Conservation (phyloP, 2,329 filamentous ascomycete genomes). For the Ophiosphaerella korrae region DNA sequence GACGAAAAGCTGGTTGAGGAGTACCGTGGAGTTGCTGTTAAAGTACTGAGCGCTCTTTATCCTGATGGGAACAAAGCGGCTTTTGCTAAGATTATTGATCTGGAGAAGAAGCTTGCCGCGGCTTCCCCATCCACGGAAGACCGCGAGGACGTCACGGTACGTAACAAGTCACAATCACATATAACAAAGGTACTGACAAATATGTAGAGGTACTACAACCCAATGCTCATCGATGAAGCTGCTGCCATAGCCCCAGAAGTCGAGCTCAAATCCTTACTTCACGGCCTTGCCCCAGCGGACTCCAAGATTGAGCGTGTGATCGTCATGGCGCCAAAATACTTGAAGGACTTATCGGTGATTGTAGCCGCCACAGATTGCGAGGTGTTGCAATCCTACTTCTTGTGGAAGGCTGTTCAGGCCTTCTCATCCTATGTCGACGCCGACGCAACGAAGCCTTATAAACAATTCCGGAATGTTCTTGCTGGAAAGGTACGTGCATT, state of each 20-base stretch:
- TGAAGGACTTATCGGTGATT: conserved; percentile 63
- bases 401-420: conserved; percentile 66
- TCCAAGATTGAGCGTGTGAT: conserved; percentile 61
- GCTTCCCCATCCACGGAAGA: conserved; percentile 64
- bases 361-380: conserved; percentile 60
- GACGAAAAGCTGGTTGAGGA: conserved; percentile 40
- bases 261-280: conserved; percentile 59
- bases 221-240: conserved; percentile 62
- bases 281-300: conserved; percentile 57
- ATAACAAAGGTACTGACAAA: not conserved
- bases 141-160: conserved; percentile 62
- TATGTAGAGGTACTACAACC: conserved; percentile 65
- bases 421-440: conserved; percentile 63
- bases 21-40: conserved; percentile 29
- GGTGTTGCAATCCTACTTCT: conserved; percentile 65
- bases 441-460: conserved; percentile 64
- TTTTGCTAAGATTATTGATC: conserved; percentile 47
- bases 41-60: conserved; percentile 27
- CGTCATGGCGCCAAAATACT: conserved; percentile 64
- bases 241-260: conserved; percentile 62
- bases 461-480: conserved; percentile 64
- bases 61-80: conserved; percentile 39
- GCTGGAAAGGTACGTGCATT: conserved; percentile 54
- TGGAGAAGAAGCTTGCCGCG: conserved; percentile 67
- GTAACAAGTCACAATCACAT: not conserved